phyloP scores from a whole-genome alignment of 192 early-diverging fungal genomes.

The Backusella liffmaniae region DNA sequence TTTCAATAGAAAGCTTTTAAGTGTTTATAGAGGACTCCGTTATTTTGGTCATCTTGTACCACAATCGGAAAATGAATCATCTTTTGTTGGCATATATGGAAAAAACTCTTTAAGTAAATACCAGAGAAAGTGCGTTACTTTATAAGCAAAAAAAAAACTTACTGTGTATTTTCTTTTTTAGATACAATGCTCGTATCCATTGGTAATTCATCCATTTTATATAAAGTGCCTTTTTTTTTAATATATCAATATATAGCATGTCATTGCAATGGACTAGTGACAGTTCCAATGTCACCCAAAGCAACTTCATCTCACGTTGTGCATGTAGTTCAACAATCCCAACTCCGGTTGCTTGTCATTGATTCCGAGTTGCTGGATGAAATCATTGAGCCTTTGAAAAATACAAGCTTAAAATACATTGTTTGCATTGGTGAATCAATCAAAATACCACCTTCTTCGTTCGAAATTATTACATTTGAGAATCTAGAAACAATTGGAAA shows the following conservation, averaged over 20 bases:
- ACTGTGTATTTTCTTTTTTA: neutral
- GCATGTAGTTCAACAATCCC: conserved; percentile 13
- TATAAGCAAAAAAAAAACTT: neutral
- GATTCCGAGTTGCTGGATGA: neutral
- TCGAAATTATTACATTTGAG: conserved; percentile 22
- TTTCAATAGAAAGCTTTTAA: neutral
- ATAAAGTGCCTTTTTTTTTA: neutral
- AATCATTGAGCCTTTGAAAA: conserved; percentile 8
- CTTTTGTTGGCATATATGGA: conserved; percentile 38
- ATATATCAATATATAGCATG: neutral
- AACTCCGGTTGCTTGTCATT: conserved; percentile 1
- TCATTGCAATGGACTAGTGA: conserved; percentile 20
- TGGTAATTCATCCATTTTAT: neutral
- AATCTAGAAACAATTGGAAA: conserved; percentile 13
- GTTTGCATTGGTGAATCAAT: conserved; percentile 15
- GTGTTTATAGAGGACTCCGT: conserved; percentile 13
- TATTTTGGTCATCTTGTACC: conserved; percentile 19
- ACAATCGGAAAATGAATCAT: conserved; percentile 25
- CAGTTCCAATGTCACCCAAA: conserved; percentile 23
- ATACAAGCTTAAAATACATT: conserved; percentile 22
- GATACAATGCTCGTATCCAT: conserved; percentile 7
- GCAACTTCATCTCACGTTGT: conserved; percentile 14
- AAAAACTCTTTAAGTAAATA: conserved; percentile 39
- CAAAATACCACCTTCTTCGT: neutral
- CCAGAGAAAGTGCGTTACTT: neutral